Evolutionary conservation across 768 basidiomycete species (phyloP).

Genomic region (Kondoa subrosea): DNA sequence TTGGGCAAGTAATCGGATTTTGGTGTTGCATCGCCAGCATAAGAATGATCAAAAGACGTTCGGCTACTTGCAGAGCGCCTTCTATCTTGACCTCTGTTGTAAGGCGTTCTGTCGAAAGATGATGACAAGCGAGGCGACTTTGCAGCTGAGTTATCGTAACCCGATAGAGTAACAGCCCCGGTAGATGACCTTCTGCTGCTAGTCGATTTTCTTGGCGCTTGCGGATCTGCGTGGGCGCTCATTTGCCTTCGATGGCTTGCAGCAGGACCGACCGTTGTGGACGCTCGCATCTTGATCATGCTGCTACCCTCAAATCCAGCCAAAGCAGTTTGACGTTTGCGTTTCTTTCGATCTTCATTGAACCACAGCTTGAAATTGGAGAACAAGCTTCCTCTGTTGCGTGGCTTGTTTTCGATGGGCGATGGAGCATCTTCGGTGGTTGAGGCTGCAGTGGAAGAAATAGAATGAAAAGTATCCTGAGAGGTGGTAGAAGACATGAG

Average conservation of each 20-base stretch:
- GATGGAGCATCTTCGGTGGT: not conserved
- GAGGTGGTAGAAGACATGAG: not conserved
- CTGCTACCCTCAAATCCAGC: conserved; percentile 12
- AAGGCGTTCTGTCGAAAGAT: conserved; percentile 6
- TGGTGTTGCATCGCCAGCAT: conserved; percentile 4
- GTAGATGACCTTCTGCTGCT: conserved; percentile 23
- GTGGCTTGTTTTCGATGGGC: conserved; percentile 28
- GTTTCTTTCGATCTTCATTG: conserved; percentile 63
- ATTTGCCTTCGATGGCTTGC: conserved; percentile 11
- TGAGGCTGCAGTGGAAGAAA: not conserved
- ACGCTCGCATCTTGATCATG: conserved; percentile 5
- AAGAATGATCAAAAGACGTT: conserved; percentile 58
- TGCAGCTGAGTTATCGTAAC: conserved; percentile 19
- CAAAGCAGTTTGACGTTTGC: conserved; percentile 43
- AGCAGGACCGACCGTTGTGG: not conserved
- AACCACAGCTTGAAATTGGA: conserved; percentile 82
- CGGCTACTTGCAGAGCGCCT: conserved; percentile 44
- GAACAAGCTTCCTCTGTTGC: conserved; percentile 62
- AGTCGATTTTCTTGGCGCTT: conserved; percentile 23
- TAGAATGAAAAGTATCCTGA: not conserved
- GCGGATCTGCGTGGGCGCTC: conserved; percentile 26
- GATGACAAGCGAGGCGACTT: conserved; percentile 19
- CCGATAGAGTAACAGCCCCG: conserved; percentile 11
- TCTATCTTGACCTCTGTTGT: conserved; percentile 26
- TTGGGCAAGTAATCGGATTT: conserved; percentile 1